A percentile compares a stretch with the other conserved stretches of the same genome.
phyloP scores from a whole-genome alignment of 2,329 filamentous ascomycete species.

The Colletotrichum salicis region DNA sequence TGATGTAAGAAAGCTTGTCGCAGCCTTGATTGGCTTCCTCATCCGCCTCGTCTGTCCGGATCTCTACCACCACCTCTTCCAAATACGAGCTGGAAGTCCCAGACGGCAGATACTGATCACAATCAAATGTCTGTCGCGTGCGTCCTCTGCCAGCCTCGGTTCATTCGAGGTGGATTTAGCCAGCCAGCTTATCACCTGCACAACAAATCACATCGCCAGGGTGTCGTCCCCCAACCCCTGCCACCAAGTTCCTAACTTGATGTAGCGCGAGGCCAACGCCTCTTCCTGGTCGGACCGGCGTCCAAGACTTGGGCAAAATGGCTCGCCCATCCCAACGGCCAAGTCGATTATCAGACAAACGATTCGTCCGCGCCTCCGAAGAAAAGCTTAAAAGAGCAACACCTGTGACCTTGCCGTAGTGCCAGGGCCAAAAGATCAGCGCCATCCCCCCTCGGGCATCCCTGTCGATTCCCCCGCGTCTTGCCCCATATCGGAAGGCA shows the following conservation, averaged over 20 bases:
- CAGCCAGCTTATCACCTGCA: conserved; percentile 13
- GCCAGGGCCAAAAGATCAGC: conserved; percentile 25
- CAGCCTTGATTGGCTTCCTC: neutral
- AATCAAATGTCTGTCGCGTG: conserved; percentile 15
- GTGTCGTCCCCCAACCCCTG: neutral
- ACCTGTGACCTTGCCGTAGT: conserved; percentile 24
- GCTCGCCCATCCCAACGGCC: neutral
- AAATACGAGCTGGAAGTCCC: conserved; percentile 10
- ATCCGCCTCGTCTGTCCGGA: neutral
- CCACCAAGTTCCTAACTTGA: neutral
- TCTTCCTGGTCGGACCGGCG: neutral
- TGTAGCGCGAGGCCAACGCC: neutral
- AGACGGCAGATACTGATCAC: neutral
- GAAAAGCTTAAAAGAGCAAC: conserved; percentile 18
- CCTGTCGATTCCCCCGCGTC: conserved; percentile 31
- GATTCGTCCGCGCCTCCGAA: conserved; percentile 4
- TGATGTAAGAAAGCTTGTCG: neutral
- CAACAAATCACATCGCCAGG: conserved; percentile 25
- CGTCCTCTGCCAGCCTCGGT: conserved; percentile 3
- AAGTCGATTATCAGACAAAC: conserved; percentile 12
- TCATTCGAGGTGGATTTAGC: neutral
- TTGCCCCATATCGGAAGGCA: conserved; percentile 31
- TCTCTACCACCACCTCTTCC: neutral
- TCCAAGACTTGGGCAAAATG: neutral
- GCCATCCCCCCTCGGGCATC: neutral